Conservation (phyloP, 805 yeast species). For the Middelhovenomyces tepae region DNA sequence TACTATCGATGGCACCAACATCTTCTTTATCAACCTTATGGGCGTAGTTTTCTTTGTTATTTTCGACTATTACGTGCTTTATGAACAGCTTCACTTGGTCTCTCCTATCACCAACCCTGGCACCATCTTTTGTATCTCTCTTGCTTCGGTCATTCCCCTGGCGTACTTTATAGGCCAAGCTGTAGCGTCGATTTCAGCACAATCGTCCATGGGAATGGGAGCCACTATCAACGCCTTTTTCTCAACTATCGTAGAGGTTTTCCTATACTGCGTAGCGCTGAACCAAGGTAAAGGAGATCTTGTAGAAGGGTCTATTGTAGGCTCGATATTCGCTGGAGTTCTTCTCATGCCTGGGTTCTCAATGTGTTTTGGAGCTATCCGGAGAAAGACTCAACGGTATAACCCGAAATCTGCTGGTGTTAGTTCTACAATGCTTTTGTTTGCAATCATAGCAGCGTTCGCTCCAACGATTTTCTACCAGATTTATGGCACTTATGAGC, state of each 20-base stretch:
- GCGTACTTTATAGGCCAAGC: slow-evolving; percentile 98
- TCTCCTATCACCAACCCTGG: slow-evolving; percentile 50
- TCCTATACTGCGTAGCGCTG: slow-evolving; percentile 84
- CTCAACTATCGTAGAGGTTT: slow-evolving; percentile 91
- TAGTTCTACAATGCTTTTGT: slow-evolving; percentile 88
- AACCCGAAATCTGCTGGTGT: slow-evolving; percentile 97
- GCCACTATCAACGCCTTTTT: slow-evolving; percentile 97
- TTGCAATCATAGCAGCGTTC: slow-evolving; percentile 83
- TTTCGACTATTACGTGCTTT: slow-evolving; percentile 59
- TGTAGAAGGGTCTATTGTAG: slow-evolving; percentile 94
- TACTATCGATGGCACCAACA: slow-evolving; percentile 93
- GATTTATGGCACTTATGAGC: slow-evolving; percentile 79
- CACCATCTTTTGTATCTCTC: slow-evolving; percentile 61
- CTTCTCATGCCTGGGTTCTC: slow-evolving; percentile 85
- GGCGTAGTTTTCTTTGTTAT: slow-evolving; percentile 76
- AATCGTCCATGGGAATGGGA: slow-evolving; percentile 97
- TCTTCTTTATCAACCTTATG: slow-evolving; percentile 79
- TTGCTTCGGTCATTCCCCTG: slow-evolving; percentile 80
- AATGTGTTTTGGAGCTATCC: slow-evolving; percentile 96
- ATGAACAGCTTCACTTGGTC: slow-evolving; percentile 36
- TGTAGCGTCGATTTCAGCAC: slow-evolving; percentile 98
- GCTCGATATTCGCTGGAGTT: slow-evolving; percentile 89
- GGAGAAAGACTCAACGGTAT: slow-evolving; percentile 86
- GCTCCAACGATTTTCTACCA: slow-evolving; percentile 88
- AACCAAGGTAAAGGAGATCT: slow-evolving; percentile 75